phyloP scores from a whole-genome alignment of 192 early-diverging fungal genomes.

The Spizellomyces sp. region DNA sequence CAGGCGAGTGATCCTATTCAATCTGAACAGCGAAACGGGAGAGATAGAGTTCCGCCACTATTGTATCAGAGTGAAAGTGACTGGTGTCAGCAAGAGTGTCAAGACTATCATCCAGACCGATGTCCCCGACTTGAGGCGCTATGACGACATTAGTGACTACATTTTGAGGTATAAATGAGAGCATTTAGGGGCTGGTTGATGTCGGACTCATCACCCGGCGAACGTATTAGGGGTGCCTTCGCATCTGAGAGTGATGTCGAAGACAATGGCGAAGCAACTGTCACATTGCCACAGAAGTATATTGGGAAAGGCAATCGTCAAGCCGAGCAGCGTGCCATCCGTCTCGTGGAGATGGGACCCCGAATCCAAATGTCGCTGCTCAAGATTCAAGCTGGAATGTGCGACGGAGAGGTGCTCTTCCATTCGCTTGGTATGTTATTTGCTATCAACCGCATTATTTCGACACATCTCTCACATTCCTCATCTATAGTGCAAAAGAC shows the following conservation, averaged over 20 bases:
- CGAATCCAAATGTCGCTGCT: conserved; percentile 81
- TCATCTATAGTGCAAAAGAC: conserved; percentile 65
- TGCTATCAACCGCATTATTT: background rate
- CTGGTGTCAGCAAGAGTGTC: conserved; percentile 89
- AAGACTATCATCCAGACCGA: conserved; percentile 78
- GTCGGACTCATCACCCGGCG: background rate
- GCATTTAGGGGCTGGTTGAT: background rate
- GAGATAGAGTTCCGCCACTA: conserved; percentile 95
- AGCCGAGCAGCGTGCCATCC: conserved; percentile 82
- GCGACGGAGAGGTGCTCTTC: conserved; percentile 90
- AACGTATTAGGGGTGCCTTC: conserved; percentile 62
- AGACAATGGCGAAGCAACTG: conserved; percentile 84
- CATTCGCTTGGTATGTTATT: conserved; percentile 74
- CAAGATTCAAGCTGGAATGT: conserved; percentile 89
- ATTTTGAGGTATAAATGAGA: conserved; percentile 60
- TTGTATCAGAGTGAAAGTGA: conserved; percentile 80
- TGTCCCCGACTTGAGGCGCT: conserved; percentile 76
- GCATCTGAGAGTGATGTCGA: conserved; percentile 91
- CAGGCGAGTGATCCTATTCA: conserved; percentile 88
- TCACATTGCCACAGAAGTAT: conserved; percentile 82
- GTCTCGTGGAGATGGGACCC: conserved; percentile 88
- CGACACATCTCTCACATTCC: background rate
- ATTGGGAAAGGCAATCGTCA: conserved; percentile 70
- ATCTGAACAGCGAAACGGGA: conserved; percentile 81
- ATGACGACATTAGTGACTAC: conserved; percentile 92